Conservation (phyloP, 2,329 filamentous ascomycete genomes). For the Neofusicoccum kwambonambiense region DNA sequence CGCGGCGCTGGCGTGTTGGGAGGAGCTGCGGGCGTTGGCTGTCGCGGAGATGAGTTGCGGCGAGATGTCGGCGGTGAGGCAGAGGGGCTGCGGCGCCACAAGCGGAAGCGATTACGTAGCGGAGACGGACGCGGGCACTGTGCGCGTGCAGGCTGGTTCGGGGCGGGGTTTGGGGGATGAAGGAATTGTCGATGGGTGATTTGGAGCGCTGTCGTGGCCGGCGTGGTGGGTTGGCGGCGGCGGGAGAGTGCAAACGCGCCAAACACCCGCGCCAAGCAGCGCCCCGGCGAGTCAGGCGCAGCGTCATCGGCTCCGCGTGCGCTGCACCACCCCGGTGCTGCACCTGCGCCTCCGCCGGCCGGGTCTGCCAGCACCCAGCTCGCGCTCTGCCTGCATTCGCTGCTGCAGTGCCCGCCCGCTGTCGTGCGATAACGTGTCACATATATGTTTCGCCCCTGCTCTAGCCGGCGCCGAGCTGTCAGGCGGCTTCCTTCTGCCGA, state of each 20-base stretch:
- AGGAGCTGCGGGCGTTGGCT: slow-evolving; percentile 13
- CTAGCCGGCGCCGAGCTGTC: background rate
- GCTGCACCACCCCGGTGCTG: background rate
- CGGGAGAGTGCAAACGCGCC: slow-evolving; percentile 1
- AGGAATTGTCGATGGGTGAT: slow-evolving; percentile 13
- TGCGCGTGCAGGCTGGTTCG: background rate
- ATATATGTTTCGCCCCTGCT: background rate
- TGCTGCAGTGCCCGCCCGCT: too few species aligned
- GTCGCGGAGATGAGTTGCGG: slow-evolving; percentile 18
- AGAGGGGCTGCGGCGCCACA: slow-evolving; percentile 15
- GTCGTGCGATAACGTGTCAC: background rate
- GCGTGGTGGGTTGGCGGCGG: slow-evolving; percentile 15
- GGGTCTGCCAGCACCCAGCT: too few species aligned
- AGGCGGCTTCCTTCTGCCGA: background rate
- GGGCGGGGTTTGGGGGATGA: slow-evolving; percentile 3
- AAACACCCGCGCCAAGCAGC: background rate
- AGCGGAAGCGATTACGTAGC: slow-evolving; percentile 9
- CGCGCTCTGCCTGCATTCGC: too few species aligned
- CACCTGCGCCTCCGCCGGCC: background rate
- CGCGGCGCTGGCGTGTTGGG: slow-evolving; percentile 11
- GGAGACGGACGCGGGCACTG: background rate
- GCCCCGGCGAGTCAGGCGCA: background rate
- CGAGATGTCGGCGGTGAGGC: slow-evolving; percentile 17
- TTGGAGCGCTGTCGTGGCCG: slow-evolving; percentile 10
- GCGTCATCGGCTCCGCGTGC: background rate